Evolutionary conservation across 2,329 filamentous ascomycete species (phyloP).

Genomic region (Arthrinium puccinioides): DNA sequence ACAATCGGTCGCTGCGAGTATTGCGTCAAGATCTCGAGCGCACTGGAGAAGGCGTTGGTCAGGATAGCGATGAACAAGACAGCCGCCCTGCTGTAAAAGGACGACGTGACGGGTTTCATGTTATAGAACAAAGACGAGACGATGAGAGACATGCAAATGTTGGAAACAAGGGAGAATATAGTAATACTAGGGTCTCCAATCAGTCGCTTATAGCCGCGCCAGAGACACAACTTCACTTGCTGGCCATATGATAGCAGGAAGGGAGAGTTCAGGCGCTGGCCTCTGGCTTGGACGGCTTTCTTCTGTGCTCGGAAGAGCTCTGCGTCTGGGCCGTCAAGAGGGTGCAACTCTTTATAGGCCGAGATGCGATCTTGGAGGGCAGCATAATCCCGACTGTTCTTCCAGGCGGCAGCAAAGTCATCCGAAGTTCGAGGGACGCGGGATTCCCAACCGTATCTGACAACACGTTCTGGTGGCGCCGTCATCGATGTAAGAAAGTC

Average conservation of each 20-base stretch:
- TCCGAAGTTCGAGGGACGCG: slow-evolving; percentile 60
- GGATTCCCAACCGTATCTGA: slow-evolving; percentile 50
- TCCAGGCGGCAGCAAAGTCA: slow-evolving; percentile 53
- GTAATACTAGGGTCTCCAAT: slow-evolving; percentile 45
- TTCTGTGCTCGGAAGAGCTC: slow-evolving; percentile 39
- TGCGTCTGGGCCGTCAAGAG: slow-evolving; percentile 30
- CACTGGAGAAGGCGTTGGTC: slow-evolving; percentile 50
- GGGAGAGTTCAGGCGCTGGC: slow-evolving; percentile 45
- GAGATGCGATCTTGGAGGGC: slow-evolving; percentile 40
- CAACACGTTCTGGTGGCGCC: slow-evolving; percentile 51
- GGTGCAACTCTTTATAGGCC: slow-evolving; percentile 38
- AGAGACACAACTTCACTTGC: slow-evolving; percentile 20
- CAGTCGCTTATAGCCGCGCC: slow-evolving; percentile 36
- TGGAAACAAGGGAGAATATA: slow-evolving; percentile 37
- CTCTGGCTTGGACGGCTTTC: slow-evolving; percentile 41
- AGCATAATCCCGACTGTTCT: slow-evolving; percentile 34
- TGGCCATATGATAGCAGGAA: slow-evolving; percentile 45
- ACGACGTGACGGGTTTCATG: slow-evolving; percentile 38
- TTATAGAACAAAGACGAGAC: slow-evolving; percentile 55
- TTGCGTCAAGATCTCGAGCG: slow-evolving; percentile 43
- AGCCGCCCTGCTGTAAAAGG: slow-evolving; percentile 47
- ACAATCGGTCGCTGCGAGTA: slow-evolving; percentile 38
- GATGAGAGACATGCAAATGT: slow-evolving; percentile 51
- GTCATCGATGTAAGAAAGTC: slow-evolving; percentile 67
- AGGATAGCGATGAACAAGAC: slow-evolving; percentile 54